phyloP scores from a whole-genome alignment of 2,329 filamentous ascomycete genomes.

The Cordyceps militaris region DNA sequence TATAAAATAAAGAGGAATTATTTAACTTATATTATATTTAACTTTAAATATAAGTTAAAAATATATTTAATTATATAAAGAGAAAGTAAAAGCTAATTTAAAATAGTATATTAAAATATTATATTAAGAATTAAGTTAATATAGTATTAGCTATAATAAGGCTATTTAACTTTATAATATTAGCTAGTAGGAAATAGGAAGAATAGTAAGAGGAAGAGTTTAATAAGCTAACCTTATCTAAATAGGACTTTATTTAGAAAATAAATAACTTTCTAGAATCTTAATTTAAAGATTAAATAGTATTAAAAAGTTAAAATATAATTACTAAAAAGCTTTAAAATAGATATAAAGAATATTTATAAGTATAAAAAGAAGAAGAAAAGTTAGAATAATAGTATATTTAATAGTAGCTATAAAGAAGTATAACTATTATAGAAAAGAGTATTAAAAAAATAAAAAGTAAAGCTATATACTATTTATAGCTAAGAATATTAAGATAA shows the following conservation, averaged over 20 bases:
- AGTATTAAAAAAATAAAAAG: not conserved
- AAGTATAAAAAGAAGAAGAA: too few relatives aligned
- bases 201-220: too few relatives aligned
- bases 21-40: not conserved
- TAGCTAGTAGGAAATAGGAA: too few relatives aligned
- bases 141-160: too few relatives aligned
- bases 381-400: not conserved
- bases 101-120: too few relatives aligned
- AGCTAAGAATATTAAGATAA: not conserved
- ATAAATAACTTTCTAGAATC: not conserved
- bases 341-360: not conserved
- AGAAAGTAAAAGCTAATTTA: not conserved
- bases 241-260: too few relatives aligned
- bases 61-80: not conserved
- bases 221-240: too few relatives aligned
- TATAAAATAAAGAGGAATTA: not conserved
- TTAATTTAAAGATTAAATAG: not conserved
- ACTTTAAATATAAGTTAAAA: not conserved
- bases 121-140: too few relatives aligned
- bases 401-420: not conserved
- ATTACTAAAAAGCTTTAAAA: not conserved
- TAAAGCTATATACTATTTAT: not conserved
- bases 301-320: not conserved
- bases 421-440: not conserved
- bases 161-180: too few relatives aligned